Evolutionary conservation across 2,329 filamentous ascomycete genomes (phyloP), one percentile per base, ranked within the genome.

Genomic region (Apiospora arundinis): DNA sequence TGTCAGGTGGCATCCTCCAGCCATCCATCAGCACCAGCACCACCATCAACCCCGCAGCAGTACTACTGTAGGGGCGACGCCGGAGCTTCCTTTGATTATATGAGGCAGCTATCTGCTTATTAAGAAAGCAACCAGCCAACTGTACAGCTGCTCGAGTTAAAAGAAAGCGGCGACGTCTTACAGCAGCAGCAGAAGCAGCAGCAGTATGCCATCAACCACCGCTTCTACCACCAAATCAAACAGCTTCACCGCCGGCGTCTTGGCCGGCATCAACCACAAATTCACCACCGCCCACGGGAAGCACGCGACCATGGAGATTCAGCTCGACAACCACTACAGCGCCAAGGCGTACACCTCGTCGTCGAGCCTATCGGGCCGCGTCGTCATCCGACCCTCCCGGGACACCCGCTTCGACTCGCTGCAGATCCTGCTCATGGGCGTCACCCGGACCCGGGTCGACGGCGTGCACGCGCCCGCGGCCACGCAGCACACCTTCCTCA

Each of bases 281-380:
- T 67, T 78, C 18, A 42, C 40, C 40, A 14, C 42, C 42, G 70
- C 74, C 28, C 69, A 74, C 23, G 48, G 70, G 5, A 68, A 72
- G 70, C 83, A 80, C 75, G 77, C 78, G 75, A 83, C 78, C 75
- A 83, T 90, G 76, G 81, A 82, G 60, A 81, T 90, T 78, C 80
- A 83, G 69, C 82, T 90, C 69, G 82, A 87, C 75, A 83, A 86
- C 78, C 86, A 90, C 81, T 89, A 84, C 79, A 83, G 75, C 73
- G 84, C 86, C 76, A 88, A 87, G 78, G 83, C 89, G 66, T 90
- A 90, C 79, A 88, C 86, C 5, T 86, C 88, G 0, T 83, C 84
- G n/a, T 87, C 87, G 18, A 79, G 83, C 73, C 81, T 90, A 67
- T 80, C 82, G 12, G 88, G 88, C 69, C 80, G 84, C 56, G 86